Evolutionary conservation across 2,329 filamentous ascomycete species (phyloP), one percentile per base, ranked within the genome.

Genomic region (Periconia sp.): DNA sequence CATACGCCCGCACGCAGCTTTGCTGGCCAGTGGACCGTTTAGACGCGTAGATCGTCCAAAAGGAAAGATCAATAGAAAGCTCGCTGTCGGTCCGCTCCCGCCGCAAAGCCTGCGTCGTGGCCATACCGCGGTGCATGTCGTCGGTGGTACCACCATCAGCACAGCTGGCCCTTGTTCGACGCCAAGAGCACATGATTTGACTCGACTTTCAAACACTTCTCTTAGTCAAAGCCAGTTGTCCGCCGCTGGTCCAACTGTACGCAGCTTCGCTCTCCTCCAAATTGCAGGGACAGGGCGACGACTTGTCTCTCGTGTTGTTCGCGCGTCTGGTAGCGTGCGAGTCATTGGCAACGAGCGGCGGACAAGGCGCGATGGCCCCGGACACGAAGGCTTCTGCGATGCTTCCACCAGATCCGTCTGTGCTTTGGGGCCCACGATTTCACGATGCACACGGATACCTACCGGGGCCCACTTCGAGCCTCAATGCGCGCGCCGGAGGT

Each of bases 331-430:
- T 21, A 31, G 17, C 32, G 29, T 40, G 43, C 46, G 46, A 50
- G 40, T 49, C 46, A 45, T 37, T 32, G 38, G 52, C 46, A 37
- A 45, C 8, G 43, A 50, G 43, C 32, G 38, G 15, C 29, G 16
- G 34, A 19, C 38, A 34, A 43, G 30, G 30, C 39, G 38, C 33
- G 35, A 43, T 39, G 33, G 32, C 31, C 33, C 23, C 40, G 31
- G 40, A 37, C 37, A 19, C 7, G 10, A 21, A 3, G 13, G 32
- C 48, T 57, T 57, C 54, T 39, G 32, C 42, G 44, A 47, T 50
- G 56, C 60, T 65, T 65, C 64, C 50, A 57, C 52, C 54, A 64
- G 61, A 68, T 67, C 63, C 52, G 65, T 66, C 66, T 55, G 65
- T 69, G 66, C 65, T 48, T 46, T 38, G 42, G 42, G n/a, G 53